Evolutionary conservation across 2,329 filamentous ascomycete species (phyloP).

Genomic region (Samsoniella hepiali): DNA sequence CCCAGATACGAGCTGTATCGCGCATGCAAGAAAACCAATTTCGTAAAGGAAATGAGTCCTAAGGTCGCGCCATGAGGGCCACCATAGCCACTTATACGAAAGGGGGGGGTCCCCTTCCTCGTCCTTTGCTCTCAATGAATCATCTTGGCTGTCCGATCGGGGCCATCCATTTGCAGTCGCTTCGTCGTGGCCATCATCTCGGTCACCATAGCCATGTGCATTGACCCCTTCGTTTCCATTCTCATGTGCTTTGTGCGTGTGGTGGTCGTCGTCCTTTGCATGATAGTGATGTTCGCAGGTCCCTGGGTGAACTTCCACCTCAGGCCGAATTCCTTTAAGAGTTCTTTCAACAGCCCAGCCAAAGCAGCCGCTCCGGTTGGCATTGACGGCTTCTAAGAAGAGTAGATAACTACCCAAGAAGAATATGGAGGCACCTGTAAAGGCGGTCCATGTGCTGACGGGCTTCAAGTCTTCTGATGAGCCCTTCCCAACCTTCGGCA

Average conservation of each 20-base stretch:
- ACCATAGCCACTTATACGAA: neutral
- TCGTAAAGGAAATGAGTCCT: constrained; percentile 40
- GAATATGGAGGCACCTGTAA: neutral
- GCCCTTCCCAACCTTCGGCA: neutral
- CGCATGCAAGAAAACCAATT: constrained; percentile 59
- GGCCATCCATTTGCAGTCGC: neutral
- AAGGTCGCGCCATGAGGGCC: constrained; percentile 5
- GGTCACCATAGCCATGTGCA: too few species aligned
- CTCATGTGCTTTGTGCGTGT: neutral
- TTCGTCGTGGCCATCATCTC: neutral
- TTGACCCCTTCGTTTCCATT: too few species aligned
- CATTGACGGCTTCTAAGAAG: constrained; percentile 4
- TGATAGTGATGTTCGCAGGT: constrained; percentile 2
- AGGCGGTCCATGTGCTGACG: constrained; percentile 1
- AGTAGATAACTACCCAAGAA: neutral
- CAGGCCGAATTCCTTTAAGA: neutral
- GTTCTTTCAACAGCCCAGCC: neutral
- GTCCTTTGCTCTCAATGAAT: neutral
- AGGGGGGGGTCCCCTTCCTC: too few species aligned
- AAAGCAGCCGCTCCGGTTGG: constrained; percentile 2
- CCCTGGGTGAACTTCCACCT: neutral
- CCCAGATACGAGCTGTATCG: constrained; percentile 54
- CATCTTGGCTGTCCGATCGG: neutral
- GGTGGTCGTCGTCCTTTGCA: neutral
- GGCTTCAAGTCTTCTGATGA: neutral